Evolutionary conservation across 208 protist species (phyloP).

Genomic region (Leishmania lainsoni): DNA sequence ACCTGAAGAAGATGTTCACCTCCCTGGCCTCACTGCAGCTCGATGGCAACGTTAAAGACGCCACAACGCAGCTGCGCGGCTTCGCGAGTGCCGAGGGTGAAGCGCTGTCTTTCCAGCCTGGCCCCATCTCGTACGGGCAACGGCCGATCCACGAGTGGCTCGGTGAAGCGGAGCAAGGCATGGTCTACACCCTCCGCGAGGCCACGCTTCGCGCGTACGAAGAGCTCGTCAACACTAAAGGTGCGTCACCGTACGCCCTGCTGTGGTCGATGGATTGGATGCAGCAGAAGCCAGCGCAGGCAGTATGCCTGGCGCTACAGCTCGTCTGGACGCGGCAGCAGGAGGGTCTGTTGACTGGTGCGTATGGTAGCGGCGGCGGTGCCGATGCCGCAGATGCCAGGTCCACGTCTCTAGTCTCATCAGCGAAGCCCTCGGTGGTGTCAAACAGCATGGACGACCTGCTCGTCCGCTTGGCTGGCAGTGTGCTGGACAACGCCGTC

Average conservation of each 20-base stretch:
- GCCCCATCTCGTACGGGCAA: slow-evolving; percentile 57
- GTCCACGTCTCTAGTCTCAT: not conserved
- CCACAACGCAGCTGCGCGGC: slow-evolving; percentile 63
- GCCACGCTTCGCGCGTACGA: slow-evolving; percentile 52
- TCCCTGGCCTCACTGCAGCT: slow-evolving; percentile 92
- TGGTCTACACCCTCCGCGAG: slow-evolving; percentile 87
- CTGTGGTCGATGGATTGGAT: slow-evolving; percentile 88
- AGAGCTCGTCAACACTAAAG: slow-evolving; percentile 24
- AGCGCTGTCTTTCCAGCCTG: slow-evolving; percentile 66
- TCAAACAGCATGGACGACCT: slow-evolving; percentile 79
- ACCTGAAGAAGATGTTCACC: slow-evolving; percentile 99
- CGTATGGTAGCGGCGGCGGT: not conserved
- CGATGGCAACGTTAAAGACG: slow-evolving; percentile 21
- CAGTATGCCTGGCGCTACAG: slow-evolving; percentile 93
- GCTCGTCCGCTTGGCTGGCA: slow-evolving; percentile 78
- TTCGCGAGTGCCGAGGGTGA: slow-evolving; percentile 96
- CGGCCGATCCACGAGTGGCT: slow-evolving; percentile 96
- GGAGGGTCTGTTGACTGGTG: slow-evolving; percentile 62
- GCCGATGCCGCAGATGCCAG: not conserved
- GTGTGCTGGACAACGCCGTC: slow-evolving; percentile 43
- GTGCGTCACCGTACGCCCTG: slow-evolving; percentile 18
- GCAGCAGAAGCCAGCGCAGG: slow-evolving; percentile 88
- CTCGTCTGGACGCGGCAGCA: slow-evolving; percentile 92
- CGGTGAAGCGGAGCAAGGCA: slow-evolving; percentile 84
- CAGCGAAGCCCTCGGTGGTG: slow-evolving; percentile 26